Conservation (phyloP, 768 basidiomycete genomes). For the Pisolithus tinctorius region DNA sequence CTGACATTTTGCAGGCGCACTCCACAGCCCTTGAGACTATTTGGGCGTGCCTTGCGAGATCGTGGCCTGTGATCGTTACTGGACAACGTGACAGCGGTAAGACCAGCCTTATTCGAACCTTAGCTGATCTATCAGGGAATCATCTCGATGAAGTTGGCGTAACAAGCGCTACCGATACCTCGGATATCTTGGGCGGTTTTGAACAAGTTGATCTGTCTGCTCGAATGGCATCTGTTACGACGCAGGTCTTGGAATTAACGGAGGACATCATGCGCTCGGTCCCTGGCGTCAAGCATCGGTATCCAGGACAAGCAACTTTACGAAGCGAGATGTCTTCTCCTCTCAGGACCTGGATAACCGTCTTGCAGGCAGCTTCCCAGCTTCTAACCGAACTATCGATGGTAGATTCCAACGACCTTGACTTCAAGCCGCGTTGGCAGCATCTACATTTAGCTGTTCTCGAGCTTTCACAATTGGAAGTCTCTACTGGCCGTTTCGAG, state of each 20-base stretch:
- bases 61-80: constrained; percentile 86
- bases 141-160: constrained; percentile 66
- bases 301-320: constrained; percentile 10
- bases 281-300: constrained; percentile 13
- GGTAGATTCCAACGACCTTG: constrained; percentile 6
- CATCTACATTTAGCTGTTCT: constrained; percentile 17
- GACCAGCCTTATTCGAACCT: constrained; percentile 58
- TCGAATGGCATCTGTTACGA: constrained; percentile 31
- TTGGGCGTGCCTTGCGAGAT: constrained; percentile 63
- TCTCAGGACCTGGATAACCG: constrained; percentile 11
- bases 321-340: constrained; percentile 12
- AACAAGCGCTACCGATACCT: constrained; percentile 85
- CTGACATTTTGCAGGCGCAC: constrained; percentile 54
- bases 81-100: constrained; percentile 76
- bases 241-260: constrained; percentile 33
- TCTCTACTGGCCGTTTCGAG: constrained; percentile 59
- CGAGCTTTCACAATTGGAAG: constrained; percentile 15
- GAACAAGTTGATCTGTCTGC: constrained; percentile 75
- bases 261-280: constrained; percentile 34
- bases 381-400: constrained; percentile 24
- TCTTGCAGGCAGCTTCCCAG: constrained; percentile 19
- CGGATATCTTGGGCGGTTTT: constrained; percentile 92
- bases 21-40: constrained; percentile 66
- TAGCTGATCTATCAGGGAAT: constrained; percentile 69
- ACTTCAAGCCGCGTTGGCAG: constrained; percentile 8